Conservation (phyloP, 495 filamentous ascomycete species). For the Neurospora tetrasperma region DNA sequence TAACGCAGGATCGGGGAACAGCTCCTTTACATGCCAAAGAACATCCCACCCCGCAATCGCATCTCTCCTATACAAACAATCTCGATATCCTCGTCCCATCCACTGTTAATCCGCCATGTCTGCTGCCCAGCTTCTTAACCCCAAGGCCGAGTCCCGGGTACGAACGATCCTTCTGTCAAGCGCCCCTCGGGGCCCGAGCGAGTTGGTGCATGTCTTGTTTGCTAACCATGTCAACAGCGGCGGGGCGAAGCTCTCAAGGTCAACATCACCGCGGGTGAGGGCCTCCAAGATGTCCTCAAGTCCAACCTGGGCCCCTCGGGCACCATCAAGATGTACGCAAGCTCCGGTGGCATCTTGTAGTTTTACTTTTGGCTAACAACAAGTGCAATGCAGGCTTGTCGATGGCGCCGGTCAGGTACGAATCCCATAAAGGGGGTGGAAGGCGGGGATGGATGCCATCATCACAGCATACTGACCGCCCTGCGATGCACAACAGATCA, state of each 20-base stretch:
- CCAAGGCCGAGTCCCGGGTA: constrained; percentile 94
- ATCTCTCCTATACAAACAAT: constrained; percentile 3
- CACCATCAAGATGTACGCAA: constrained; percentile 85
- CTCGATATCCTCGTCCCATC: constrained; percentile 1
- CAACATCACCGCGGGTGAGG: constrained; percentile 94
- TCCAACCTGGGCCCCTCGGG: constrained; percentile 90
- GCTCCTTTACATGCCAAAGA: constrained; percentile 9
- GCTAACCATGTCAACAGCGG: constrained; percentile 47
- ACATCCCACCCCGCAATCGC: neutral
- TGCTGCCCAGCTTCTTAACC: constrained; percentile 93
- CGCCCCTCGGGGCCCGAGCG: neutral
- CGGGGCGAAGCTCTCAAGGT: constrained; percentile 90
- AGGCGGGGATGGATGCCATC: constrained; percentile 6
- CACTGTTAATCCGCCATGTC: constrained; percentile 46
- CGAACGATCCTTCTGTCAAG: constrained; percentile 17
- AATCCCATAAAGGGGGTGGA: constrained; percentile 9
- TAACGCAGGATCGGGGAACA: constrained; percentile 12
- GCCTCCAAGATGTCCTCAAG: constrained; percentile 89
- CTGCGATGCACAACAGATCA: constrained; percentile 54
- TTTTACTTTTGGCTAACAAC: constrained; percentile 19
- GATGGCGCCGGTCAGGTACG: constrained; percentile 87
- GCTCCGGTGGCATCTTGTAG: neutral
- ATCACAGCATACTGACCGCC: neutral
- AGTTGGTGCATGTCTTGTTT: constrained; percentile 3
- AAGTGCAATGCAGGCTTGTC: constrained; percentile 56